Base-by-base conservation (phyloP, 192 early-diverging fungal genomes). In the Gigaspora rosea region DNA sequence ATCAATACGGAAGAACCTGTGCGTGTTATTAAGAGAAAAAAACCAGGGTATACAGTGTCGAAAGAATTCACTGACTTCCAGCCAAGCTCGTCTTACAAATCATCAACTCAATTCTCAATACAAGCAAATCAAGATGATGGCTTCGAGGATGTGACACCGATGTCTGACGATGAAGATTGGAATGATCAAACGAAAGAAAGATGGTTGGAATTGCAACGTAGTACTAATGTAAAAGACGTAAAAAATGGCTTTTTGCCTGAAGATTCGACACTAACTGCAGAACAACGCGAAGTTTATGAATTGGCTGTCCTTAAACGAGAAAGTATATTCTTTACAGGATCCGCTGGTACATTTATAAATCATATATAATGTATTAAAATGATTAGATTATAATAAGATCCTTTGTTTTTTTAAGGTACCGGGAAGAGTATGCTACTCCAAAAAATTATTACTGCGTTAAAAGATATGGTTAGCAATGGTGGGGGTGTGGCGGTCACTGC, bases 271-370 rank as follows among this genome's bases (percentile, higher is more conserved):
- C 32, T 83, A 1, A 76, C 80, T 2, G 68, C 27, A 11, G 82
- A 73, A 22, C 83, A 84, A 20, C 61, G 49, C 4, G 41, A 74
- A 32, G 79, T 84, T 12, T 35, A 82, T 15, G 76, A 84, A 15
- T 64, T 73, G 50, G 78, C 85, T 15, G 84, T 89, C 12, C 58
- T 75, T 2, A 48, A 79, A 3, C 72, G 78, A 12, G 79, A 80
- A 22, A 87, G 74, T 59, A 50, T 90, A 16, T 90, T 90, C 72
- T 90, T 85, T 70, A 90, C 89, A 2, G 89, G 89, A 46, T 86
- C 83, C 47, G 86, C 88, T 0, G 66, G 66, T 59, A 59, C 13
- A 59, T 27, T 27, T 27, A 59, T 20, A 59, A 20, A 9, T n/a
- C 7, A n/a, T 59, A 59, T 52, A 13, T 13, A 52, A 9, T 52